phyloP scores from a whole-genome alignment of 106 monocot species.

The Dendrobium nobile region DNA sequence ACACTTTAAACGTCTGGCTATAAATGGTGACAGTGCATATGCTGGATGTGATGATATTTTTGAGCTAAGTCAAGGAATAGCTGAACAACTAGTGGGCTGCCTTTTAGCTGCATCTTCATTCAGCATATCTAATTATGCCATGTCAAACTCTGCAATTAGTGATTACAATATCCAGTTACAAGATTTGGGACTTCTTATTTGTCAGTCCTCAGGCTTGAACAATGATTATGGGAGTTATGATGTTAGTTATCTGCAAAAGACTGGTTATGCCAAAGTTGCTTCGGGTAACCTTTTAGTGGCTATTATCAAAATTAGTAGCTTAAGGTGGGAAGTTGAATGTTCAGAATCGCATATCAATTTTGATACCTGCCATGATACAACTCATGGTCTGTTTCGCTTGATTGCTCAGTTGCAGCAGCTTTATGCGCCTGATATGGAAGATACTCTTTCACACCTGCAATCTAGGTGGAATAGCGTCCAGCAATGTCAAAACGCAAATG shows the following conservation, averaged over 20 bases:
- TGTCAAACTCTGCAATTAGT: conserved; percentile 13
- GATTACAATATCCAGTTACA: conserved; percentile 56
- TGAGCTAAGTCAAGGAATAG: conserved; percentile 17
- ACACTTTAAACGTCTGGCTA: conserved; percentile 9
- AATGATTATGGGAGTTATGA: conserved; percentile 27
- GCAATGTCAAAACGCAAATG: conserved; percentile 21
- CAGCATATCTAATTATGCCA: conserved; percentile 40
- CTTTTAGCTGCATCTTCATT: conserved; percentile 88
- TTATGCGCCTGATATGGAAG: conserved; percentile 85
- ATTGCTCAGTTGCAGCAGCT: conserved; percentile 73
- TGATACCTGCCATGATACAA: conserved; percentile 71
- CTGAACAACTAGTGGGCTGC: conserved; percentile 32
- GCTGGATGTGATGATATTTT: conserved; percentile 6
- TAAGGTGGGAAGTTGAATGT: conserved; percentile 75
- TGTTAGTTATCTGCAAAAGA: conserved; percentile 44
- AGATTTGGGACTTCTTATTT: conserved; percentile 80
- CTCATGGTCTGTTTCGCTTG: conserved; percentile 52
- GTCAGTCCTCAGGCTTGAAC: conserved; percentile 26
- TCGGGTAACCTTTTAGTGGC: conserved; percentile 47
- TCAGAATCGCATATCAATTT: conserved; percentile 62
- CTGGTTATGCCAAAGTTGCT: conserved; percentile 79
- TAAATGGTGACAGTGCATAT: conserved; percentile 14
- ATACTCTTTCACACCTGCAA: conserved; percentile 77
- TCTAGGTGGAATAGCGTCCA: conserved; percentile 75
- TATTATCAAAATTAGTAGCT: conserved; percentile 45